Evolutionary conservation across 1,284 basidiomycete species (phyloP).

Genomic region (Pyrrhoderma lamaoense): DNA sequence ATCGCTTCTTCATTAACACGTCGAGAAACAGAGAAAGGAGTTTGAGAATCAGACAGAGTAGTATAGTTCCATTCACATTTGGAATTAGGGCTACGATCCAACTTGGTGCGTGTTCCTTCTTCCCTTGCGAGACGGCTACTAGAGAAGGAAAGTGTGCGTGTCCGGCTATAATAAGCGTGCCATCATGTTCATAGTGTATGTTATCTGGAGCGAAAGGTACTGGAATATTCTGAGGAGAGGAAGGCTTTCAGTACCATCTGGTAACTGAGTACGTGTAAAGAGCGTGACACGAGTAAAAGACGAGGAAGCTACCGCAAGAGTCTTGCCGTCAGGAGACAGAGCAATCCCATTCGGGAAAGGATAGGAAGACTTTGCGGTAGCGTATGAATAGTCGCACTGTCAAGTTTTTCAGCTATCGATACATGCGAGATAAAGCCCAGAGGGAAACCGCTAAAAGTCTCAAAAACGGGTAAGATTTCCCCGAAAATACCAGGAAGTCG

Average conservation of each 20-base stretch:
- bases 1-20: slow-evolving; percentile 29
- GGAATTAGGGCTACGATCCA: slow-evolving; percentile 45
- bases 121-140: slow-evolving; percentile 36
- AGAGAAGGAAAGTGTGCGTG: slow-evolving; percentile 57
- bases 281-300: slow-evolving; percentile 40
- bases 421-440: slow-evolving; percentile 53
- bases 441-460: slow-evolving; percentile 50
- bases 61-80: slow-evolving; percentile 14
- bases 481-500: slow-evolving; percentile 47
- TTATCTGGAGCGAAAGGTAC: slow-evolving; percentile 61
- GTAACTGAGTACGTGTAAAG: slow-evolving; percentile 40
- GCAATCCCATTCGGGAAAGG: slow-evolving; percentile 65
- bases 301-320: slow-evolving; percentile 52
- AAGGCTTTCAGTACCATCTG: slow-evolving; percentile 25
- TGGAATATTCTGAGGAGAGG: slow-evolving; percentile 31
- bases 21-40: slow-evolving; percentile 37
- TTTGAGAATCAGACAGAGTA: slow-evolving; percentile 34
- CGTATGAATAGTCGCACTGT: slow-evolving; percentile 25
- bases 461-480: slow-evolving; percentile 41
- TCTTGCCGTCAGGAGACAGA: slow-evolving; percentile 40
- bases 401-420: slow-evolving; percentile 26
- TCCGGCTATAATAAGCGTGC: slow-evolving; percentile 49
- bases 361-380: slow-evolving; percentile 38
- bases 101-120: slow-evolving; percentile 37
- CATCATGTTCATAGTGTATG: slow-evolving; percentile 40